Base-by-base conservation (phyloP, 495 filamentous ascomycete species). In the Xylaria flabelliformis region DNA sequence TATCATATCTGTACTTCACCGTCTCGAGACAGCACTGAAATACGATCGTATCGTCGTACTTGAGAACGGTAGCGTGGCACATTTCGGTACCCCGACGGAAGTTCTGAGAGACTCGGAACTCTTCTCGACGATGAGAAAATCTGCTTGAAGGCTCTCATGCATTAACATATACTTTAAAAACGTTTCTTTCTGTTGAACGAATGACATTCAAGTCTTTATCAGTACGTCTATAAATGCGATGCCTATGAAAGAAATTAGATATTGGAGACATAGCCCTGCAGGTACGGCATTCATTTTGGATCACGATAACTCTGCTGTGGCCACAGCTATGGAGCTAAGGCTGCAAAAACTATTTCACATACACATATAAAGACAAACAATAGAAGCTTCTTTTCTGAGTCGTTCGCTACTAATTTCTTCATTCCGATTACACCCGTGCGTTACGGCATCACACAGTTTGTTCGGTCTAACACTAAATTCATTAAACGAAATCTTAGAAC, bases 41-140 rank as follows among this genome's bases (percentile, higher is more conserved):
- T 69, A 58, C 24, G 51, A 69, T 21, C 66, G 66, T 15, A 69
- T 69, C 21, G 42, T 46, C 24, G 41, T 69, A 36, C 51, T 69
- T 15, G 66, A 69, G 36, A 69, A 59, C 53, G 66, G 66, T 1
- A 29, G 53, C 4, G 66, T 69, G 19, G 51, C 26, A 4, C 53
- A 59, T 10, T 69, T 59, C 17, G 66, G 66, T 9, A 26, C 66
- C 21, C 51, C 66, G 13, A 51, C 48, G 8, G 66, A 69, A 36
- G 66, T 69, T 32, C 3, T 69, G 34, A 58, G 66, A 39, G 51
- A 46, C 4, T 58, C 66, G 12, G 51, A 59, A 29, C 41, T 69
- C 15, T 69, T 59, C 46, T 58, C 66, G 17, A 51, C 51, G 36
- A 34, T 69, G 15, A 46, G 50, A 26, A 32, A 69, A 36, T 10